Evolutionary conservation across 805 yeast genomes (phyloP), one percentile per base, ranked within the genome.

Genomic region (Kluyveromyces starmeri): DNA sequence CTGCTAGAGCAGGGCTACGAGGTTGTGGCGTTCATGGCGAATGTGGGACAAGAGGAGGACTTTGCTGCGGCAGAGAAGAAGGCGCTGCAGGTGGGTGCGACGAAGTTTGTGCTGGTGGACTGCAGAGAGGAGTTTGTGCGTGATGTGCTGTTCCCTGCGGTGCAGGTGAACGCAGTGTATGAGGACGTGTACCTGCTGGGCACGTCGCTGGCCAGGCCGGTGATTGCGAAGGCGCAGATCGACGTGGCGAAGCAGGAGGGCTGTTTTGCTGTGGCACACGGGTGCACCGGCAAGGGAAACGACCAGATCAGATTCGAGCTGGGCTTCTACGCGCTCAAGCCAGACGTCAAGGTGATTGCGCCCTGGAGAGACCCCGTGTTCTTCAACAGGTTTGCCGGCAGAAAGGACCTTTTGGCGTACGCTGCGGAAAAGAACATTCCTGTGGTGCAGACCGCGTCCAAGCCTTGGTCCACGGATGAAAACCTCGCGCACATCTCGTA

Each of bases 391-490:
- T 92, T 92, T 59, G 96, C 95, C 26, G 99, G 99, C 55, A 88
- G 99, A 76, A 83, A 84, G 53, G 99, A 86, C 60, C 70, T 92
- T 58, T 73, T 92, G 54, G 95, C 83, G 28, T 92, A 92, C 61
- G 95, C 99, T 44, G 92, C 83, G 37, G 74, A 73, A 50, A 92
- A 92, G 73, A 75, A 73, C 51, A 92, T 92, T 49, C 95, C 94
- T 45, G 99, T 92, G 39, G 71, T 94, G 32, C 99, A 92, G 71
- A 92, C 99, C 48, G 86, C 86, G 65, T 85, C 97, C 46, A 92
- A 92, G 71, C 99, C 99, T 51, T 92, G 99, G 99, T 88, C 97
- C 23, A 92, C 98, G 39, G 99, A 92, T 62, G 99, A 92, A 70
- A 92, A 92, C 75, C 70, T 89, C 77, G 98, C 97, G 30, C 99